These are phyloP conservation scores for Thermothielavioides terrestris DNA, from an alignment of 495 filamentous ascomycete genomes.

Conservation along the genomic window DNA sequence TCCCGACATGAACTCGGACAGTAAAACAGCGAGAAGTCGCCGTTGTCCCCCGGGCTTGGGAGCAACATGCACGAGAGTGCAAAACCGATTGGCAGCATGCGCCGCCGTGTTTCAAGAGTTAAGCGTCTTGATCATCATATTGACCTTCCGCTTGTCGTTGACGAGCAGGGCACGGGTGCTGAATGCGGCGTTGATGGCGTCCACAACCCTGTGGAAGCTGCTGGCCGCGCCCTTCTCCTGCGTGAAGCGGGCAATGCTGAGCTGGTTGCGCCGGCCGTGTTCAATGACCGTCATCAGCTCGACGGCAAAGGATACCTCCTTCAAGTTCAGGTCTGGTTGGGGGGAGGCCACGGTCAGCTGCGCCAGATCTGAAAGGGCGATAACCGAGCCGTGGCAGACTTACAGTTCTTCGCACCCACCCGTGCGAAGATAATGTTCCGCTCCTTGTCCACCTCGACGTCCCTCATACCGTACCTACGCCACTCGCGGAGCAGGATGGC, in stretches of 20 bases:
- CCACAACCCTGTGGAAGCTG: constrained; percentile 76
- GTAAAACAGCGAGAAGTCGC: too few relatives aligned
- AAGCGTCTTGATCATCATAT: constrained; percentile 59
- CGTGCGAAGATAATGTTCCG: constrained; percentile 65
- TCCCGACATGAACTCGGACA: too few relatives aligned
- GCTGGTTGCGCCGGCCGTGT: constrained; percentile 55
- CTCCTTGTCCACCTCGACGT: constrained; percentile 64
- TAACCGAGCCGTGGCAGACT: constrained; percentile 29
- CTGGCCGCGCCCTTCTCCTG: constrained; percentile 81
- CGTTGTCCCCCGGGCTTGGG: too few relatives aligned
- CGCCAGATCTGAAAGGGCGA: not conserved
- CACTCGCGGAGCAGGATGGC: constrained; percentile 65
- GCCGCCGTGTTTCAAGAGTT: constrained; percentile 24
- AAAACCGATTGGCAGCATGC: not conserved
- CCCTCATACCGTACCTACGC: constrained; percentile 67
- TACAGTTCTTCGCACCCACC: constrained; percentile 69
- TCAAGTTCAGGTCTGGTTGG: constrained; percentile 56
- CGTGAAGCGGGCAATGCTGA: constrained; percentile 74
- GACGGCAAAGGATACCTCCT: constrained; percentile 67
- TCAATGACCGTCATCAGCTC: constrained; percentile 82
- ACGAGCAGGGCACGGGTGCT: constrained; percentile 53
- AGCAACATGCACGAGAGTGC: too few relatives aligned
- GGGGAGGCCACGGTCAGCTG: not conserved
- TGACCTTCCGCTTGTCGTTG: constrained; percentile 55
- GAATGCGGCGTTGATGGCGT: constrained; percentile 56